Conservation (phyloP, 768 basidiomycete genomes). For the Leccinum pellstonianum region DNA sequence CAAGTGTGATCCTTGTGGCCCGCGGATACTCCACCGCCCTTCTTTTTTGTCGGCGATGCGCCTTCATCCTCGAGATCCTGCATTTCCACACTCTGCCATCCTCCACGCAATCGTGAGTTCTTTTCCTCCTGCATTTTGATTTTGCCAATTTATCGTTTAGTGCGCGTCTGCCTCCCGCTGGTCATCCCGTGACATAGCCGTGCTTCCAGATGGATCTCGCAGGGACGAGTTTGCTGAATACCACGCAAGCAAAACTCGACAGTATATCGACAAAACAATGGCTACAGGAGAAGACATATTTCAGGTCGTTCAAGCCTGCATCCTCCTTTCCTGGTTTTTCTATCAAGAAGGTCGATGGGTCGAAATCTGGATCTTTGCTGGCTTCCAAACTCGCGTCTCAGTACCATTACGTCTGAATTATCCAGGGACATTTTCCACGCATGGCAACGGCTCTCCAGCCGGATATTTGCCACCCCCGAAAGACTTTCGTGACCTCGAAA, state of each 20-base stretch:
- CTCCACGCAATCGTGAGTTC: conserved; percentile 81
- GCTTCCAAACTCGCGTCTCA: conserved; percentile 79
- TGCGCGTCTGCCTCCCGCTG: conserved; percentile 83
- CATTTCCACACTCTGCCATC: conserved; percentile 87
- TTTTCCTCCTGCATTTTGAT: conserved; percentile 2
- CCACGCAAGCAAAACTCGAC: conserved; percentile 82
- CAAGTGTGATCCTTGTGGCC: conserved; percentile 82
- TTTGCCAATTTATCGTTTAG: conserved; percentile 36
- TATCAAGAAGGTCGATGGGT: conserved; percentile 90
- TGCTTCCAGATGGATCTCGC: conserved; percentile 69
- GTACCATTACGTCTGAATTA: conserved; percentile 82
- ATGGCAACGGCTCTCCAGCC: conserved; percentile 64
- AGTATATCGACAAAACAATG: conserved; percentile 88
- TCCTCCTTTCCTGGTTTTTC: conserved; percentile 86
- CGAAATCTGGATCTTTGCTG: conserved; percentile 89
- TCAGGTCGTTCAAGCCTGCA: conserved; percentile 83
- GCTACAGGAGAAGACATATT: conserved; percentile 87
- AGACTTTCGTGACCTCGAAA: conserved; percentile 73
- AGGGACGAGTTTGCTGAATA: conserved; percentile 87
- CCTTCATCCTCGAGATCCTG: conserved; percentile 74
- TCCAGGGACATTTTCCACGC: conserved; percentile 76
- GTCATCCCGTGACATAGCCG: conserved; percentile 68
- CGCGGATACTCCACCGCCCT: conserved; percentile 77
- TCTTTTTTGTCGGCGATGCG: conserved; percentile 79
- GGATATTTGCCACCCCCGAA: conserved; percentile 81